These are phyloP conservation scores for Russula compacta DNA, from an alignment of 768 basidiomycete genomes.

Conservation along the genomic window DNA sequence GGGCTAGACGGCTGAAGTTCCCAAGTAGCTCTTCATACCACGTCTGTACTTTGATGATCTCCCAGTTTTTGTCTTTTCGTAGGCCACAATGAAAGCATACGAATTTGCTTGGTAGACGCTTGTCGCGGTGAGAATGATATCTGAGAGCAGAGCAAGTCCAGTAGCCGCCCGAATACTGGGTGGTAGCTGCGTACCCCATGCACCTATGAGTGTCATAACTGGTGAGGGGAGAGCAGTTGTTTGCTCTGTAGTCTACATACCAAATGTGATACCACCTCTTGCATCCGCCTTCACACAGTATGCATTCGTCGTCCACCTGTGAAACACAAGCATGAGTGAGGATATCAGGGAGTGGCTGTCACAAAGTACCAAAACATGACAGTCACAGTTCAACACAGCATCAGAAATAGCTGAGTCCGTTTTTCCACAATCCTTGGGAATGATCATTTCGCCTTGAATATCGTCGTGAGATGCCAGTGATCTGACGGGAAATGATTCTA, in stretches of 20 bases:
- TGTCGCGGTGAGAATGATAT: constrained; percentile 52
- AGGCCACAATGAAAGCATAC: constrained; percentile 60
- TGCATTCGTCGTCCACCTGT: constrained; percentile 44
- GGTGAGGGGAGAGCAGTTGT: not conserved
- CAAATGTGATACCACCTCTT: constrained; percentile 68
- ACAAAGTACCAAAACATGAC: constrained; percentile 43
- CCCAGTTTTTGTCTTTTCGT: constrained; percentile 50
- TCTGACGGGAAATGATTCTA: constrained; percentile 33
- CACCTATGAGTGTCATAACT: constrained; percentile 34
- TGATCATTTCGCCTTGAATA: not conserved
- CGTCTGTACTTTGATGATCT: constrained; percentile 48
- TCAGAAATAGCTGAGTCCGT: constrained; percentile 25
- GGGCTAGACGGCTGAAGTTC: constrained; percentile 59
- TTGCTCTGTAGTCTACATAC: constrained; percentile 31
- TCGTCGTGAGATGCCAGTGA: not conserved
- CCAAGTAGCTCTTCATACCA: constrained; percentile 50
- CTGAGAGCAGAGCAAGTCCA: constrained; percentile 27
- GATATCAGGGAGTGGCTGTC: not conserved
- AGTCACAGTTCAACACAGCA: constrained; percentile 55
- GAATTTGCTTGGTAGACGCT: constrained; percentile 50
- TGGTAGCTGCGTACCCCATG: constrained; percentile 38
- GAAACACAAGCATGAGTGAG: constrained; percentile 1
- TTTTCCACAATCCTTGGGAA: constrained; percentile 15
- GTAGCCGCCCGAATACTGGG: not conserved
- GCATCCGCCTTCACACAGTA: constrained; percentile 68